Conservation (phyloP, 495 filamentous ascomycete species). For the Penicillium salamii region DNA sequence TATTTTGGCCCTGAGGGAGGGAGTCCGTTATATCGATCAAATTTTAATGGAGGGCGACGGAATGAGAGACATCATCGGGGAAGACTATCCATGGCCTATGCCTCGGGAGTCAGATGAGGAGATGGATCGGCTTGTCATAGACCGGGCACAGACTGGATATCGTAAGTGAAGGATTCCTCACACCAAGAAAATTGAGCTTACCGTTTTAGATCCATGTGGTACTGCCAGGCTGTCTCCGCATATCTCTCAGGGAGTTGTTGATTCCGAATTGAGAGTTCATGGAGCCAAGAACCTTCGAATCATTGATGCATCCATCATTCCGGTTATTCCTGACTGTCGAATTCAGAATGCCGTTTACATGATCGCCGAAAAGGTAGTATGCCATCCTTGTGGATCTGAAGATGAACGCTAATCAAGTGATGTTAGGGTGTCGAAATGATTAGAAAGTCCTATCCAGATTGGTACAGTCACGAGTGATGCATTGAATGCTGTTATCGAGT, state of each 20-base stretch:
- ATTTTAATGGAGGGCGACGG: constrained; percentile 49
- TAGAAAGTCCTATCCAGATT: constrained; percentile 23
- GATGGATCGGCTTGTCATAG: constrained; percentile 52
- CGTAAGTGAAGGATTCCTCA: constrained; percentile 7
- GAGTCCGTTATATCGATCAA: constrained; percentile 48
- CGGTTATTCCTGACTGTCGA: constrained; percentile 19
- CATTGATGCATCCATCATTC: constrained; percentile 29
- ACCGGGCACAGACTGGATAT: constrained; percentile 51
- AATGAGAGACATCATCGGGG: constrained; percentile 49
- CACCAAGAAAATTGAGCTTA: not conserved
- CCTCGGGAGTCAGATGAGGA: constrained; percentile 46
- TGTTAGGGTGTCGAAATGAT: constrained; percentile 42
- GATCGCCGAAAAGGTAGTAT: constrained; percentile 43
- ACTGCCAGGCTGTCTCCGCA: constrained; percentile 41
- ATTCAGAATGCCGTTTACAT: constrained; percentile 44
- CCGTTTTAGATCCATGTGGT: constrained; percentile 42
- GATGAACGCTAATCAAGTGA: not conserved
- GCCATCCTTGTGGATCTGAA: not conserved
- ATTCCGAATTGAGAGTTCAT: constrained; percentile 44
- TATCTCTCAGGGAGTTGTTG: constrained; percentile 47
- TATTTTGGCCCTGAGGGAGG: constrained; percentile 48
- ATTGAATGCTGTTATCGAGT: too few species aligned
- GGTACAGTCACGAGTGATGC: too few species aligned
- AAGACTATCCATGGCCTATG: constrained; percentile 55
- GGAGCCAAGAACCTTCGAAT: constrained; percentile 48